These are phyloP conservation scores for Brachypodium distachyon DNA, from an alignment of 202 grass and related monocot genomes.

Conservation along the genomic window DNA sequence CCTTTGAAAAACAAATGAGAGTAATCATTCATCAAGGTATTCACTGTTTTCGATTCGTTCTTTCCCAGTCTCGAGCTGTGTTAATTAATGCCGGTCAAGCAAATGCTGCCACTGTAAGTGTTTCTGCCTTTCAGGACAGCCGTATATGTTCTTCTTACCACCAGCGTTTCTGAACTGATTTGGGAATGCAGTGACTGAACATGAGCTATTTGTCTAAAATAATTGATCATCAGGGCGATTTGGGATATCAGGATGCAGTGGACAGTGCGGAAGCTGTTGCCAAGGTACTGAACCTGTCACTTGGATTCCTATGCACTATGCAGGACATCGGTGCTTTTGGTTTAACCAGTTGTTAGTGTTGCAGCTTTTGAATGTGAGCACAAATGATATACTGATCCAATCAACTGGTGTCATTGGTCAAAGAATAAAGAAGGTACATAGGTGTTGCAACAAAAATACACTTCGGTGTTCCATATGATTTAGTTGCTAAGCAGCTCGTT, in stretches of 20 bases:
- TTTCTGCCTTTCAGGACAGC: conserved; percentile 26
- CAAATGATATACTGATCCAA: conserved; percentile 72
- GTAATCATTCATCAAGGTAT: not conserved
- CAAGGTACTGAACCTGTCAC: conserved; percentile 41
- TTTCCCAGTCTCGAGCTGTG: conserved; percentile 69
- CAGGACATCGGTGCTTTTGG: not conserved
- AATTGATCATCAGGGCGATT: conserved; percentile 60
- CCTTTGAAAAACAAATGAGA: not conserved
- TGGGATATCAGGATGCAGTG: conserved; percentile 83
- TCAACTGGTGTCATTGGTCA: conserved; percentile 98
- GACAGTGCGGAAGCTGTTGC: conserved; percentile 86
- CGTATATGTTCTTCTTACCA: not conserved
- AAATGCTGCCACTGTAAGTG: conserved; percentile 97
- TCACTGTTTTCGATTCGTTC: not conserved
- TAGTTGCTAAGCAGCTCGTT: conserved; percentile 7
- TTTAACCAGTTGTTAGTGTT: conserved; percentile 19
- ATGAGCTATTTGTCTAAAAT: conserved; percentile 10
- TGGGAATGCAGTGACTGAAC: conserved; percentile 1
- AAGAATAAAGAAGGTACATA: conserved; percentile 87
- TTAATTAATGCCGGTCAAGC: conserved; percentile 95
- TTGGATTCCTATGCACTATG: not conserved
- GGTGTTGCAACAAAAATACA: not conserved
- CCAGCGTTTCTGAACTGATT: not conserved
- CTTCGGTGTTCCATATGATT: not conserved
- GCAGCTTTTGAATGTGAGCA: conserved; percentile 63